Evolutionary conservation across 208 protist genomes (phyloP).

Genomic region (Crithidia mellificae): DNA sequence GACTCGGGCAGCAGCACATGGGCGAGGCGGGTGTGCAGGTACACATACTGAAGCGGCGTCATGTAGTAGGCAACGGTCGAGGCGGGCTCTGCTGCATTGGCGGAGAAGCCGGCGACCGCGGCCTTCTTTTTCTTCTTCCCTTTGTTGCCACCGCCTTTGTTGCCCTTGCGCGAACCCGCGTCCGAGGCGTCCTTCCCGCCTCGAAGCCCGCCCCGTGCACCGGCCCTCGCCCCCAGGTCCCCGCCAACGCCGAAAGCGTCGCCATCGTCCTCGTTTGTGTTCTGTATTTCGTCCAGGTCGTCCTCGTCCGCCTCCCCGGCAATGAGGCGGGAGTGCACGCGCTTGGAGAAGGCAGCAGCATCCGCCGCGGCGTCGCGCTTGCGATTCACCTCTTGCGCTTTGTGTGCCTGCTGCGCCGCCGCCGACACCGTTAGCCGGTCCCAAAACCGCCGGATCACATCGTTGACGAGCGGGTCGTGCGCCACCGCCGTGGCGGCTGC

Average conservation of each 20-base stretch:
- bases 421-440: constrained; percentile 73
- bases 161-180: not conserved
- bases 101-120: not conserved
- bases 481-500: constrained; percentile 38
- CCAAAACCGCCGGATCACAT: constrained; percentile 83
- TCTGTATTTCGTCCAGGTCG: constrained; percentile 30
- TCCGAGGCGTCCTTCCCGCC: not conserved
- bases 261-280: not conserved
- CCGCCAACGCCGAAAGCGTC: not conserved
- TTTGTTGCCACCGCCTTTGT: not conserved
- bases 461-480: constrained; percentile 58
- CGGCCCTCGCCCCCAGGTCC: not conserved
- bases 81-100: constrained; percentile 12
- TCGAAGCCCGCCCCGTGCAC: not conserved
- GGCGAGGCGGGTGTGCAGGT: constrained; percentile 81
- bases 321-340: not conserved
- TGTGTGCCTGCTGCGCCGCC: constrained; percentile 42
- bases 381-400: constrained; percentile 25
- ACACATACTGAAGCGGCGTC: constrained; percentile 83
- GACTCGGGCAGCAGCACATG: constrained; percentile 66
- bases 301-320: constrained; percentile 24
- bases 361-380: constrained; percentile 24
- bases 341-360: constrained; percentile 16
- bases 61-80: constrained; percentile 54
- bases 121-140: constrained; percentile 30